Evolutionary conservation across 2,329 filamentous ascomycete species (phyloP).

Genomic region (Pseudogymnoascus sp.): DNA sequence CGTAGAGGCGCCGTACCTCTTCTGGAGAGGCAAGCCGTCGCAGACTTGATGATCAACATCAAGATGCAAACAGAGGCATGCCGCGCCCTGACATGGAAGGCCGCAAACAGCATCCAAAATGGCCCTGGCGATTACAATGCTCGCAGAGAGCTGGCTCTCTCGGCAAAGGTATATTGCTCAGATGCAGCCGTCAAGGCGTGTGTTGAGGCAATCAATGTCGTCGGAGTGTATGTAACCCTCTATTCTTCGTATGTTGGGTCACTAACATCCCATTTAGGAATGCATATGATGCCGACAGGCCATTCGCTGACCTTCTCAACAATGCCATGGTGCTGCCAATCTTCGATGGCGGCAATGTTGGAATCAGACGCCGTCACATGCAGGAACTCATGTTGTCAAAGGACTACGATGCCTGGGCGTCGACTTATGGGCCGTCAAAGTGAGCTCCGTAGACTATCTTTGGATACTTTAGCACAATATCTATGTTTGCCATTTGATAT

Average conservation of each 20-base stretch:
- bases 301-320: conserved; percentile 38
- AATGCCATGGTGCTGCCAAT: conserved; percentile 40
- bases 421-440: conserved; percentile 24
- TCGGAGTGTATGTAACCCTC: conserved; percentile 38
- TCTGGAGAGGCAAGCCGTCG: conserved; percentile 42
- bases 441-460: background rate
- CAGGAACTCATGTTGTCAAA: conserved; percentile 38
- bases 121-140: conserved; percentile 34
- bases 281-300: conserved; percentile 32
- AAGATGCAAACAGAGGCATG: conserved; percentile 45
- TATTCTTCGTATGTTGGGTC: conserved; percentile 2
- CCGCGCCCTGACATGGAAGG: conserved; percentile 46
- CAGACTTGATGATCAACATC: conserved; percentile 43
- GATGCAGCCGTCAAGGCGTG: conserved; percentile 42
- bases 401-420: conserved; percentile 40
- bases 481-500: background rate
- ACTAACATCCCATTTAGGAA: conserved; percentile 23
- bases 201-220: conserved; percentile 42
- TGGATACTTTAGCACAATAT: background rate
- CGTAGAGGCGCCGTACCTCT: conserved; percentile 39
- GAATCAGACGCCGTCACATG: conserved; percentile 41
- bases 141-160: conserved; percentile 39
- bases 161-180: conserved; percentile 45
- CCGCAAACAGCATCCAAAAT: conserved; percentile 37
- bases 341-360: conserved; percentile 49